Percentiles rank a stretch among this genome's conserved stretches.
Conservation (phyloP, 1,139 yeast genomes). For the Zhuliangozyma parablackwelliae region DNA sequence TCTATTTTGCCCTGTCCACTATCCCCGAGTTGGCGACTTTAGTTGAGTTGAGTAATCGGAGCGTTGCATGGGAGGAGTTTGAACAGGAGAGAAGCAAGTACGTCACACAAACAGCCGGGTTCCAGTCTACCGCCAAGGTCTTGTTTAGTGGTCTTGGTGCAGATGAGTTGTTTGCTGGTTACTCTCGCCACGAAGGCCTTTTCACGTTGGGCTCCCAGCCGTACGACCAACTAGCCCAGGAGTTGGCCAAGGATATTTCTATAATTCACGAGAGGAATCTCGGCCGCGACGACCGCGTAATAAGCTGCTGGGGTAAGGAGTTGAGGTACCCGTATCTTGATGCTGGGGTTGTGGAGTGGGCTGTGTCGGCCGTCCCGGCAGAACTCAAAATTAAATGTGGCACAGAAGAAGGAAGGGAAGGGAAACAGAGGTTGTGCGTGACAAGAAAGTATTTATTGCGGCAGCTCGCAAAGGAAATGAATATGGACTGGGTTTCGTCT, state of each 20-base stretch:
- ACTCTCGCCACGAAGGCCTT: constrained; percentile 65
- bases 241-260: constrained; percentile 64
- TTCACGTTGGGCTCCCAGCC: constrained; percentile 24
- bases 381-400: constrained; percentile 40
- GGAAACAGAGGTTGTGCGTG: constrained; percentile 22
- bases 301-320: constrained; percentile 85
- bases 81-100: constrained; percentile 11
- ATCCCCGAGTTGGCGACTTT: constrained; percentile 23
- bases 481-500: constrained; percentile 52
- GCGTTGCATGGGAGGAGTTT: constrained; percentile 20
- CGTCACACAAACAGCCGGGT: constrained; percentile 14
- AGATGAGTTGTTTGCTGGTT: constrained; percentile 92
- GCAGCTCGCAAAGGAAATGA: constrained; percentile 49
- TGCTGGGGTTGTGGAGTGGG: constrained; percentile 51
- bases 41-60: constrained; percentile 11
- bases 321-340: constrained; percentile 86
- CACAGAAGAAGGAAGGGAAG: constrained; percentile 26
- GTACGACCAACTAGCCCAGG: constrained; percentile 32
- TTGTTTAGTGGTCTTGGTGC: constrained; percentile 95
- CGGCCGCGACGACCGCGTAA: constrained; percentile 88
- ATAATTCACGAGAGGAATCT: constrained; percentile 75
- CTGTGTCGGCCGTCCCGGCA: constrained; percentile 46
- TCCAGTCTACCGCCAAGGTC: constrained; percentile 58
- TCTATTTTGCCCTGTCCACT: constrained; percentile 70
- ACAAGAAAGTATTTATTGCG: constrained; percentile 64